Base-by-base conservation (phyloP, 2,329 filamentous ascomycete genomes). In the Arthrobotrys entomopaga region DNA sequence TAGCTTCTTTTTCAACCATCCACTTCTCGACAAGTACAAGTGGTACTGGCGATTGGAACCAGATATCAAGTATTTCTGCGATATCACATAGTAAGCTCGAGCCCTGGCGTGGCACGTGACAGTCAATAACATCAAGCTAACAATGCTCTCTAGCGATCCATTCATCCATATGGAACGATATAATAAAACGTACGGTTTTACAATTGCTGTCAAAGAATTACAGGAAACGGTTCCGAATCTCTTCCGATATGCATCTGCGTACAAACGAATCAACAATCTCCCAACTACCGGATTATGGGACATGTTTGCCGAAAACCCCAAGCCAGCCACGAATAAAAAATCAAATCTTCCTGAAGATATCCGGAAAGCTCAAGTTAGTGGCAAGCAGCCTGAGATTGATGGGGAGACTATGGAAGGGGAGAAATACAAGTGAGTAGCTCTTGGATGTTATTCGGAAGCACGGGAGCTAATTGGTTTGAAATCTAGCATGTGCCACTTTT, bases 41-140 rank as follows among this genome's bases (percentile, higher is more conserved):
- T 99, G 95, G 95, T 99, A 99, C 85, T 99, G 95, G 95, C 92
- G 95, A 77, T 85, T 99, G 79, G 95, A 99, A 86, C 95, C 95
- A 77, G 95, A 99, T 83, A 98, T 99, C 87, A 97, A 94, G 84
- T 99, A 98, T 84, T 99, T 99, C 84, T 99, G 95, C 83, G 95
- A 99, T 81, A 98, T 99, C 78, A 99, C 95, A 77, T 99, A 99
- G 91, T 94, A 88, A 76, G 88, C 81, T 49, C 79, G 78, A 29
- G 38, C 22, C 11, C 52, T 13, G 50, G 1, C 29, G 50, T 71
- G 43, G 16, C 11, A 58, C 53, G 34, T 11, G 38, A 19, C 16
- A 20, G 5, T 15, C 6, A 5, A 26, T 63, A 40, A 29, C 40
- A 29, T n/a, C 34, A 19, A 66, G 58, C 81, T 84, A 74, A 85